A percentile compares a stretch with the other conserved stretches of the same genome.
Conservation (phyloP, 2,329 filamentous ascomycete species). For the Metarhizium album region DNA sequence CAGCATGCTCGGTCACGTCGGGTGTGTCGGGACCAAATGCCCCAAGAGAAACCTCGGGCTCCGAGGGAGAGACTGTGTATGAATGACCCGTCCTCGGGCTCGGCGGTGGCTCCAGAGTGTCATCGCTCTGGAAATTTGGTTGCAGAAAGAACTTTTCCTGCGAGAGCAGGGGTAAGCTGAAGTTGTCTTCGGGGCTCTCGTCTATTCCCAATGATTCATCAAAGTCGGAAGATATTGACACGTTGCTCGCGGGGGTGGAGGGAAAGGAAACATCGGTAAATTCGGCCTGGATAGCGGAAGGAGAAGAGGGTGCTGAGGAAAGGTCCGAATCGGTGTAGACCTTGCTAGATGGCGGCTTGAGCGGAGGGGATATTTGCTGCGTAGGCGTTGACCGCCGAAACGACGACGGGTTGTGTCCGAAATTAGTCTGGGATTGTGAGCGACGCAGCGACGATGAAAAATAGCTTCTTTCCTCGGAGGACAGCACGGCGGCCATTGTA, state of each 20-base stretch:
- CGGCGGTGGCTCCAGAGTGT: slow-evolving; percentile 37
- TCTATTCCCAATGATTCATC: slow-evolving; percentile 38
- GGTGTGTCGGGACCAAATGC: slow-evolving; percentile 49
- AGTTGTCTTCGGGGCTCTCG: slow-evolving; percentile 33
- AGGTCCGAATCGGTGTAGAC: slow-evolving; percentile 34
- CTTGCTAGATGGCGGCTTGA: slow-evolving; percentile 27
- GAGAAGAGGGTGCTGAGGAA: slow-evolving; percentile 47
- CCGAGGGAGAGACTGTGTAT: slow-evolving; percentile 41
- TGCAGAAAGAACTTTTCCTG: slow-evolving; percentile 34
- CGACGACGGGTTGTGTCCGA: slow-evolving; percentile 31
- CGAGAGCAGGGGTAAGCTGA: slow-evolving; percentile 34
- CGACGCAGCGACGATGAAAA: slow-evolving; percentile 45
- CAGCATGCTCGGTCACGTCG: slow-evolving; percentile 47
- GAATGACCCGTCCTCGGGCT: slow-evolving; percentile 40
- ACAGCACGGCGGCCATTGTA: slow-evolving; percentile 45
- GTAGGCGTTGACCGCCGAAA: slow-evolving; percentile 35
- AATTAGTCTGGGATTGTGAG: slow-evolving; percentile 50
- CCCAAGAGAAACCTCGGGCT: slow-evolving; percentile 38
- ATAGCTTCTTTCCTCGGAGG: slow-evolving; percentile 45
- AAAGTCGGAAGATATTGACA: slow-evolving; percentile 49
- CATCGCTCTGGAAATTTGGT: slow-evolving; percentile 20
- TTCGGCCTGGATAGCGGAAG: slow-evolving; percentile 38
- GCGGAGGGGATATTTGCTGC: slow-evolving; percentile 31
- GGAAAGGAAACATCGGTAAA: slow-evolving; percentile 46
- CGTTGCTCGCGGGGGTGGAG: slow-evolving; percentile 53